Evolutionary conservation across 1,139 yeast species (phyloP), one percentile per base, ranked within the genome.

Genomic region (Yamadazyma dushanensis): DNA sequence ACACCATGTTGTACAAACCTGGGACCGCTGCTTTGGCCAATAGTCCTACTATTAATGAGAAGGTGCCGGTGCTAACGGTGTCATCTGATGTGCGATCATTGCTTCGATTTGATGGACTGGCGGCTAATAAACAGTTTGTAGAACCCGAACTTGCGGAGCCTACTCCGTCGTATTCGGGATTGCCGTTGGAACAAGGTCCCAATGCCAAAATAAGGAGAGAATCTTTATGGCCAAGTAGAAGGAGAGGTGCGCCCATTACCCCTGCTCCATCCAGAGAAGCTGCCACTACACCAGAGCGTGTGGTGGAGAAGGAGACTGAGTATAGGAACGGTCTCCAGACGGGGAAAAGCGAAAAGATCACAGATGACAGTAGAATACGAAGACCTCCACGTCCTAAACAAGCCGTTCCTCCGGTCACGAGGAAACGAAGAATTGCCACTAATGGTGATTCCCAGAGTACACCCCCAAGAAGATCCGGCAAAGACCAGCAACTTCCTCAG

Each of bases 101-200:
- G 31, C 24, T 34, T 13, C 19, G 31, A 14, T 18, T 27, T 9
- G 26, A 26, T 13, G 34, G 31, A 7, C 13, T 9, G 18, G 32
- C 5, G 11, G 8, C 9, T 11, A 9, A 16, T 6, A 21, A 16
- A 13, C 19, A 30, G 29, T 70, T 83, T 63, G 56, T 62, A 10
- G 92, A 84, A 52, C 90, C 92, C 0, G 70, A 67, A 8, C 56
- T 73, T 23, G 75, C 80, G 0, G 67, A 63, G 16, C 78, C 81
- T 0, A 54, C 54, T 13, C 76, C 83, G 3, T 63, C 67, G 17
- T 75, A 76, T 32, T 80, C 89, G 0, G 95, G 95, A 1, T 66
- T 75, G 26, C 83, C 90, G 3, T 57, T 85, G 34, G 88, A 78
- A 43, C 67, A 76, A 4, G 64, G 67, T 4, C 95, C 95, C 5